These are phyloP conservation scores for Apiotrichum sp. DNA, from an alignment of 1,284 basidiomycete species.

Conservation along the genomic window DNA sequence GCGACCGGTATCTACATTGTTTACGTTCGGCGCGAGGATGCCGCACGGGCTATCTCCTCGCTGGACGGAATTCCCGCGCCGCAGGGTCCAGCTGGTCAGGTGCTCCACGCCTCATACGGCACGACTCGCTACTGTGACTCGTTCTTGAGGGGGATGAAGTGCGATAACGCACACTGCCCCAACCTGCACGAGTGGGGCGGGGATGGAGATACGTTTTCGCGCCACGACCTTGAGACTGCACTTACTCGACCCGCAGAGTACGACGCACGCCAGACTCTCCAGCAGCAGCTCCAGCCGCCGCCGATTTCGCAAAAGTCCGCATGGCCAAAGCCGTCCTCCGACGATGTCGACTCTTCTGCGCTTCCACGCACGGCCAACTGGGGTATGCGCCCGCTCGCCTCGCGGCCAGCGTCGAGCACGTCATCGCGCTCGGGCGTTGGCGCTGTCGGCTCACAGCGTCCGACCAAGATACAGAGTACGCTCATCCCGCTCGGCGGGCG, in stretches of 20 bases:
- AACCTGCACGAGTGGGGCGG: constrained; percentile 97
- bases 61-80: constrained; percentile 87
- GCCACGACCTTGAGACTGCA: constrained; percentile 84
- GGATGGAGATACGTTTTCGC: constrained; percentile 92
- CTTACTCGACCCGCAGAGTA: constrained; percentile 42
- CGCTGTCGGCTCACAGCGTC: constrained; percentile 26
- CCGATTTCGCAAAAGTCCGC: constrained; percentile 26
- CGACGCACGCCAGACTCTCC: constrained; percentile 38
- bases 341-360: constrained; percentile 47
- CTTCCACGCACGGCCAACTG: constrained; percentile 78
- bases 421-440: constrained; percentile 1
- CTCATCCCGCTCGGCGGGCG: constrained; percentile 36
- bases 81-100: constrained; percentile 62
- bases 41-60: constrained; percentile 83
- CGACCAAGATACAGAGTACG: constrained; percentile 29
- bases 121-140: constrained; percentile 98
- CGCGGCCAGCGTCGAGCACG: constrained; percentile 9
- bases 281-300: constrained; percentile 29
- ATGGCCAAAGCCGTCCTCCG: constrained; percentile 35
- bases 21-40: constrained; percentile 91
- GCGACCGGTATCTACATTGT: constrained; percentile 89
- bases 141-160: constrained; percentile 80
- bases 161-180: constrained; percentile 70
- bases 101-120: constrained; percentile 89
- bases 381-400: constrained; percentile 48